phyloP scores from a whole-genome alignment of 1,139 yeast genomes.

The Yamadazyma mexicana region DNA sequence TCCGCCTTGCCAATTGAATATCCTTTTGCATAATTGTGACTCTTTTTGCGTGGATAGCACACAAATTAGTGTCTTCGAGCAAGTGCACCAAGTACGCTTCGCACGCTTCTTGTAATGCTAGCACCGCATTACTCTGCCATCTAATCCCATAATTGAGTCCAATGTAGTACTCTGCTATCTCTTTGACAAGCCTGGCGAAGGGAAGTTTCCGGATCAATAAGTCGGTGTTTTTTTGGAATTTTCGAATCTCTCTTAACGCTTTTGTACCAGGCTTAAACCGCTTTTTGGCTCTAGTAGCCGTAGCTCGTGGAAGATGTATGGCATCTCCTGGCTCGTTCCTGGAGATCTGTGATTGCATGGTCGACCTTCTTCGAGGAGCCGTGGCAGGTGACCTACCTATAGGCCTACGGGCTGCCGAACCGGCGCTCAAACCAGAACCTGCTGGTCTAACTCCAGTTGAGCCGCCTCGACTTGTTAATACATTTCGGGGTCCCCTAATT shows the following conservation, averaged over 20 bases:
- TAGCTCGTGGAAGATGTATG: slow-evolving; percentile 19
- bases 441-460: neutral
- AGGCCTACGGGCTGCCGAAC: neutral
- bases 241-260: slow-evolving; percentile 77
- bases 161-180: slow-evolving; percentile 71
- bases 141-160: slow-evolving; percentile 62
- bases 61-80: slow-evolving; percentile 84
- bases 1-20: slow-evolving; percentile 85
- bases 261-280: slow-evolving; percentile 71
- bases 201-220: slow-evolving; percentile 80
- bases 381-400: neutral
- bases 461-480: slow-evolving; percentile 1
- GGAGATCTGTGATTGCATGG: slow-evolving; percentile 12
- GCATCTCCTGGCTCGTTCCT: slow-evolving; percentile 57
- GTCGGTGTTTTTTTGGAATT: slow-evolving; percentile 77
- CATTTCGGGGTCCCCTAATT: slow-evolving; percentile 1
- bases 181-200: slow-evolving; percentile 84
- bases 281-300: slow-evolving; percentile 34
- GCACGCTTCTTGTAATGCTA: slow-evolving; percentile 90
- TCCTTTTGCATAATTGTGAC: slow-evolving; percentile 95
- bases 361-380: neutral
- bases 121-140: slow-evolving; percentile 88
- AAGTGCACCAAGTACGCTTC: slow-evolving; percentile 86
- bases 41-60: slow-evolving; percentile 91
- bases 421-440: neutral